A percentile compares a stretch with the other conserved stretches of the same genome.
Evolutionary conservation across 495 filamentous ascomycete genomes (phyloP).

Genomic region (Penicillium ucsense): DNA sequence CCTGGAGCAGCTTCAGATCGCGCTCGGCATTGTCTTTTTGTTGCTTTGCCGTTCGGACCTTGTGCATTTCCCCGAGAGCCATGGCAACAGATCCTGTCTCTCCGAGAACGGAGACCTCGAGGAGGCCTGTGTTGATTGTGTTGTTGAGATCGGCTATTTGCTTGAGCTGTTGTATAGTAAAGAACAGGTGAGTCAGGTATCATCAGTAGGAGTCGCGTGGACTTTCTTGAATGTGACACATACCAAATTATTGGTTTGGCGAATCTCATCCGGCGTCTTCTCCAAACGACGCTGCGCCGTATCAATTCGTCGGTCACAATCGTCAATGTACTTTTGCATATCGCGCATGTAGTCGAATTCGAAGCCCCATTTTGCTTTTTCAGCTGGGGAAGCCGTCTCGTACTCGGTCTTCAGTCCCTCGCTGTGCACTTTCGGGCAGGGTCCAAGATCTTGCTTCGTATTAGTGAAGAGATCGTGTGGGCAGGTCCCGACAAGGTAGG

Average conservation of each 20-base stretch:
- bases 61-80: constrained; percentile 79
- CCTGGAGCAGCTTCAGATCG: constrained; percentile 82
- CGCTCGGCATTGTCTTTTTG: constrained; percentile 78
- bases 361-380: constrained; percentile 74
- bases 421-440: constrained; percentile 82
- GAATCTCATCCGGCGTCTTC: constrained; percentile 96
- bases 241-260: constrained; percentile 84
- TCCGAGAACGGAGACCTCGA: constrained; percentile 79
- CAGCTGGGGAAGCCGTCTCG: constrained; percentile 52
- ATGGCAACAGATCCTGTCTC: constrained; percentile 70
- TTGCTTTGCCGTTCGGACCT: constrained; percentile 67
- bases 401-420: constrained; percentile 85
- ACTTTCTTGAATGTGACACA: not conserved
- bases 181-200: not conserved
- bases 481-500: constrained; percentile 87
- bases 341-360: constrained; percentile 95
- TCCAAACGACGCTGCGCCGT: constrained; percentile 81
- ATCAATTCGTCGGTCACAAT: constrained; percentile 92
- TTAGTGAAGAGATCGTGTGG: constrained; percentile 99
- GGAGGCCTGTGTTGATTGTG: constrained; percentile 71
- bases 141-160: constrained; percentile 71
- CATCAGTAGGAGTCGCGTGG: too few species aligned
- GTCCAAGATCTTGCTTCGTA: constrained; percentile 94
- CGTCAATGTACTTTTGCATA: constrained; percentile 89
- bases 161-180: constrained; percentile 48